Evolutionary conservation across 257 asterid genomes (phyloP), one percentile per base, ranked within the genome.

Genomic region (Solanum etuberosum): DNA sequence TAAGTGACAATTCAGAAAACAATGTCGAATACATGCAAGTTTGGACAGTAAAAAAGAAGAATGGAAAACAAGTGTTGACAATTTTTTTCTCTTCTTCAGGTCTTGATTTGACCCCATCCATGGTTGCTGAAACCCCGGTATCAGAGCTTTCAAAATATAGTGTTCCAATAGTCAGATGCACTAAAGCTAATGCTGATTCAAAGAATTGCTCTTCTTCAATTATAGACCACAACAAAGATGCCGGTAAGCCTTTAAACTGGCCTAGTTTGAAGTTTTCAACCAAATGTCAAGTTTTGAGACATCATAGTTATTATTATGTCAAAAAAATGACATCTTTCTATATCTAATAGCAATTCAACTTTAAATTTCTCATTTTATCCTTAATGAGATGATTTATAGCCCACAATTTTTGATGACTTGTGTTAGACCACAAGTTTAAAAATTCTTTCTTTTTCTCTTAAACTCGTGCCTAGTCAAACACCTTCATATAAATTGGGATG

Each of bases 61-160:
- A 23, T 38, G 38, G 65, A 61, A 27, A 80, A 29, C 10, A 80
- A 46, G 40, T 29, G 73, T 63, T 73, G 86, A 70, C 88, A 32
- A 35, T 72, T 83, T 23, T 89, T 48, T 48, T 31, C 72, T 27
- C 84, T 65, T 87, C 61, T 84, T n/a, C 84, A 87, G 93, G 90
- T 89, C 90, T 80, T 86, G 86, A 54, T 80, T 85, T 89, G 38
- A 91, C 88, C 34, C 88, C 90, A 83, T 90, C 87, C 20, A 83
- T 93, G 51, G 98, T 94, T 89, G 92, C 90, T 13, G 98, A 94
- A 84, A 94, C 98, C 15, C 98, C 98, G 16, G 85, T 92, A 25
- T 90, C 95, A 2, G 97, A 95, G 88, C 85, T 86, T 61, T 67
- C 87, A 81, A 90, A 89, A 40, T 32, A 88, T 72, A 86, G 89